Percentiles rank a stretch among this genome's conserved stretches.
These are phyloP conservation scores for Alternaria novae-zelandiae DNA, from an alignment of 2,329 filamentous ascomycete species.

Conservation along the genomic window DNA sequence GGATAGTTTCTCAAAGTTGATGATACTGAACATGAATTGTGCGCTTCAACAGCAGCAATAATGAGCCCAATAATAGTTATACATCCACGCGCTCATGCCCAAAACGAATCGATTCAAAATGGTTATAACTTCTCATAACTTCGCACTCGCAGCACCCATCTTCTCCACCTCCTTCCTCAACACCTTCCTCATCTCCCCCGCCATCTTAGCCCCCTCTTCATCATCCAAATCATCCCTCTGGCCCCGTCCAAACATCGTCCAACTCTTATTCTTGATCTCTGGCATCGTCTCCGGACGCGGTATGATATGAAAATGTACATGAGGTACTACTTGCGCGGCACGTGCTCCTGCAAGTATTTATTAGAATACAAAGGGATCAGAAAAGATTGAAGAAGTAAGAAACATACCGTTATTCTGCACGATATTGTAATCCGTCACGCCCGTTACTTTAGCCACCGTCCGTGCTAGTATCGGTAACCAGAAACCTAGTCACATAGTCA, in stretches of 20 bases:
- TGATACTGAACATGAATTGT: neutral
- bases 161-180: conserved; percentile 47
- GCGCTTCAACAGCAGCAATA: neutral
- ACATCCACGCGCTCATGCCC: neutral
- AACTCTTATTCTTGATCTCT: conserved; percentile 66
- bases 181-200: conserved; percentile 56
- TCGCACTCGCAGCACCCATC: conserved; percentile 16
- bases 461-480: conserved; percentile 74
- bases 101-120: neutral
- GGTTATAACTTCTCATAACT: neutral
- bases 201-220: conserved; percentile 70
- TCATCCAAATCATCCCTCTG: conserved; percentile 77
- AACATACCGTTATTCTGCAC: conserved; percentile 85
- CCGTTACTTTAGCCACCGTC: conserved; percentile 72
- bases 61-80: neutral
- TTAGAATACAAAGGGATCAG: neutral
- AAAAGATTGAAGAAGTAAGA: no score
- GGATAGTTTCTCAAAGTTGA: neutral
- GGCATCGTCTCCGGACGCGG: conserved; percentile 69
- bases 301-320: conserved; percentile 95
- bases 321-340: conserved; percentile 89
- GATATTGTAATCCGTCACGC: conserved; percentile 88
- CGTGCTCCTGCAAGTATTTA: conserved; percentile 63
- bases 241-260: conserved; percentile 83
- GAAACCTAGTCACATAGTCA: conserved; percentile 43